A percentile compares a stretch with the other conserved stretches of the same genome.
Evolutionary conservation across 2,329 filamentous ascomycete species (phyloP).

Genomic region (Periconia sp.): DNA sequence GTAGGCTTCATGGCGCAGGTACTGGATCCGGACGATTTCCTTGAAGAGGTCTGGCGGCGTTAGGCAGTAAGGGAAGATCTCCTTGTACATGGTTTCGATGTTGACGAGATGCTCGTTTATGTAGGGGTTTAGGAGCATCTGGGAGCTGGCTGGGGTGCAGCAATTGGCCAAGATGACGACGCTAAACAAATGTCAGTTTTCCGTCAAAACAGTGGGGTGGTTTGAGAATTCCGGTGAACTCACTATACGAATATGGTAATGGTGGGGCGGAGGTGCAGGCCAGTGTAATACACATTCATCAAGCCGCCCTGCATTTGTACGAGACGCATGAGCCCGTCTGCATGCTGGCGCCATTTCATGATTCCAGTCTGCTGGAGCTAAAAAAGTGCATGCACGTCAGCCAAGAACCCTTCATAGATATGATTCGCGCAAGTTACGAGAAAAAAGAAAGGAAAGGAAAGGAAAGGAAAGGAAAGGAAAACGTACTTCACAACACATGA

Average conservation of each 20-base stretch:
- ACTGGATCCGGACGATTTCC: constrained; percentile 25
- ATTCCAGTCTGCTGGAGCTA: constrained; percentile 28
- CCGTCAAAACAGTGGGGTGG: background rate
- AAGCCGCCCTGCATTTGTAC: constrained; percentile 33
- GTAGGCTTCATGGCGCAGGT: constrained; percentile 19
- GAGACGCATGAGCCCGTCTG: constrained; percentile 25
- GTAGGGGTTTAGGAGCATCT: constrained; percentile 21
- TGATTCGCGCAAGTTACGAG: background rate
- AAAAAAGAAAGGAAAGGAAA: background rate
- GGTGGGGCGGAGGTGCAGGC: constrained; percentile 19
- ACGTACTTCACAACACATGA: constrained; percentile 32
- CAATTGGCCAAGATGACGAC: constrained; percentile 27
- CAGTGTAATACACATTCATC: constrained; percentile 14
- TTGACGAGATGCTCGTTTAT: constrained; percentile 15
- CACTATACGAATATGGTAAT: constrained; percentile 31
- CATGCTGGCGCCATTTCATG: constrained; percentile 30
- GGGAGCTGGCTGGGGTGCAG: constrained; percentile 26
- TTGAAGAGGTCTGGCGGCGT: constrained; percentile 28
- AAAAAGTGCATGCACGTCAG: background rate
- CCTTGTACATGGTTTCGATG: constrained; percentile 20
- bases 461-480: background rate
- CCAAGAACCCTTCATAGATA: background rate
- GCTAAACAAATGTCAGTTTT: constrained; percentile 12
- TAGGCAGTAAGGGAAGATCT: constrained; percentile 31
- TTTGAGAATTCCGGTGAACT: background rate